A percentile compares a stretch with the other conserved stretches of the same genome.
These are phyloP conservation scores for Solanum boliviense DNA, from an alignment of 257 asterid species.

Conservation along the genomic window DNA sequence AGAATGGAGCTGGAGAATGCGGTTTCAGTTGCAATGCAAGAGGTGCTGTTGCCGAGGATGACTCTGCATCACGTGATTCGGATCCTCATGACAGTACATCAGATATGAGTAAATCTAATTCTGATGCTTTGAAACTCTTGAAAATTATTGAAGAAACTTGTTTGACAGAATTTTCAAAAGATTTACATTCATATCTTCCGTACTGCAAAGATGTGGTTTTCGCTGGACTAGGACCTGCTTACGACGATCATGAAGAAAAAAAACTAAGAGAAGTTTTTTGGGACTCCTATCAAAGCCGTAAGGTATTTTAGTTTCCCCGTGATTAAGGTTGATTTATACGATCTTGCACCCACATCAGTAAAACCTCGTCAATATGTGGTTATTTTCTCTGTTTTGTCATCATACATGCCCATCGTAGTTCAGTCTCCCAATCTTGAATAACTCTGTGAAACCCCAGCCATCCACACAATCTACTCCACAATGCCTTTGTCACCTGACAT, in stretches of 20 bases:
- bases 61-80: constrained; percentile 9
- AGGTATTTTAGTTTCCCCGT: constrained; percentile 27
- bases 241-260: constrained; percentile 41
- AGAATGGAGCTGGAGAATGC: not conserved
- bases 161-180: constrained; percentile 40
- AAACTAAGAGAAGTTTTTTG: constrained; percentile 34
- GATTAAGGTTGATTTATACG: not conserved
- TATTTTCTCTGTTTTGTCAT: not conserved
- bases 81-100: constrained; percentile 4
- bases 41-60: constrained; percentile 10
- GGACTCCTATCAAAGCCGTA: constrained; percentile 37
- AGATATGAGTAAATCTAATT: constrained; percentile 13
- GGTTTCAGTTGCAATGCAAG: not conserved
- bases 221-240: constrained; percentile 42
- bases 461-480: too few relatives aligned
- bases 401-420: too few relatives aligned
- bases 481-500: too few relatives aligned
- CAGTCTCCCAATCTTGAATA: too few relatives aligned
- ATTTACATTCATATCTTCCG: constrained; percentile 51
- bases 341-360: not conserved
- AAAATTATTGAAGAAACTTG: constrained; percentile 33
- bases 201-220: constrained; percentile 62
- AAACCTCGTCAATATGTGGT: not conserved
- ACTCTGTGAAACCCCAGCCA: too few relatives aligned
- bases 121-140: constrained; percentile 35